These are phyloP conservation scores for Magnaporthiopsis poae DNA, from an alignment of 2,329 filamentous ascomycete genomes.

Conservation along the genomic window DNA sequence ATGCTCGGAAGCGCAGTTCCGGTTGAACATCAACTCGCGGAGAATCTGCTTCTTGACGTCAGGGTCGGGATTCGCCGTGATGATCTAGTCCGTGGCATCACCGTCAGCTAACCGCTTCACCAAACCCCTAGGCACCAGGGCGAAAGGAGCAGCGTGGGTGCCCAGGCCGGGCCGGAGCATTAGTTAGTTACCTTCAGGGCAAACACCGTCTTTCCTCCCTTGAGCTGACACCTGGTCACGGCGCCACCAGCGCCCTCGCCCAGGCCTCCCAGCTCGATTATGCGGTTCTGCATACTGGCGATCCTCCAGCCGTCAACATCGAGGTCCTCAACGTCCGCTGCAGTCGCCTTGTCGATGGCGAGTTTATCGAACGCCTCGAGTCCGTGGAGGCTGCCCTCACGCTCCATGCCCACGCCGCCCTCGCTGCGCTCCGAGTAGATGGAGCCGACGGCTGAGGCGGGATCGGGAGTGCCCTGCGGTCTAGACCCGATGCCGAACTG, in stretches of 20 bases:
- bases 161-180: neutral
- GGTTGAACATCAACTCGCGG: conserved; percentile 93
- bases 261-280: conserved; percentile 77
- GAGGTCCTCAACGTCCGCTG: conserved; percentile 82
- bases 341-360: conserved; percentile 70
- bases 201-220: conserved; percentile 87
- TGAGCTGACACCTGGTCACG: conserved; percentile 81
- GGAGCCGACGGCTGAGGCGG: conserved; percentile 77
- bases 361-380: conserved; percentile 71
- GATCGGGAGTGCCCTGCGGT: conserved; percentile 65
- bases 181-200: conserved; percentile 70
- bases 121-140: neutral
- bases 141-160: neutral
- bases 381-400: conserved; percentile 70
- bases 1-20: conserved; percentile 87
- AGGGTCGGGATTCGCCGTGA: conserved; percentile 94
- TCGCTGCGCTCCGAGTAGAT: conserved; percentile 74
- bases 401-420: conserved; percentile 65
- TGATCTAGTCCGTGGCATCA: conserved; percentile 51
- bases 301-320: conserved; percentile 94
- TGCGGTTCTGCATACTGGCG: conserved; percentile 77
- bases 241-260: conserved; percentile 94
- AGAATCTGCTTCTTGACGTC: conserved; percentile 98
- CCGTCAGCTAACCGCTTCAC: neutral
- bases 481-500: conserved; percentile 59